These are phyloP conservation scores for Acacia crassicarpa DNA, from an alignment of 306 rosid species.

Conservation along the genomic window DNA sequence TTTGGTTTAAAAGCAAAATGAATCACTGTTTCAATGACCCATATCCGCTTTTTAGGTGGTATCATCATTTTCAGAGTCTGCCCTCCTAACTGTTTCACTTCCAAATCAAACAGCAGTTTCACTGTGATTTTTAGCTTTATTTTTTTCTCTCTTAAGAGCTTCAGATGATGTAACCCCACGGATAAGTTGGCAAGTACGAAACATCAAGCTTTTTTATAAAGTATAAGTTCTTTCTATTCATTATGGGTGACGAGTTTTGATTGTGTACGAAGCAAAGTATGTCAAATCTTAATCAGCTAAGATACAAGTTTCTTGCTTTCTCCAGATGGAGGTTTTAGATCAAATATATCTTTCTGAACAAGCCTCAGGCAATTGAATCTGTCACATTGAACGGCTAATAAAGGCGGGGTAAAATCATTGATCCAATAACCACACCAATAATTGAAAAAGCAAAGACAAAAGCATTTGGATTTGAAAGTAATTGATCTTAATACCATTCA, in stretches of 20 bases:
- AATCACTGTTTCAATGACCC: background rate
- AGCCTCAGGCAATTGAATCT: slow-evolving; percentile 25
- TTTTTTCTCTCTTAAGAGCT: background rate
- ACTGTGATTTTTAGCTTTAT: background rate
- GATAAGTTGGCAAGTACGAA: background rate
- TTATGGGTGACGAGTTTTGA: background rate
- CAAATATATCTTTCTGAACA: slow-evolving; percentile 24
- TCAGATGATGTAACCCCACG: background rate
- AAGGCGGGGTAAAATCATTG: slow-evolving; percentile 27
- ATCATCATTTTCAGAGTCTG: background rate
- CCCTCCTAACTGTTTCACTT: background rate
- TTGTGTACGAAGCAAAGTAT: slow-evolving; percentile 6
- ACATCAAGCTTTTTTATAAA: slow-evolving; percentile 6
- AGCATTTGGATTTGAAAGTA: background rate
- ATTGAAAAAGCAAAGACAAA: slow-evolving; percentile 23
- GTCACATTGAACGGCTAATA: slow-evolving; percentile 25
- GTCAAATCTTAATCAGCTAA: slow-evolving; percentile 23
- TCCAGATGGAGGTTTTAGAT: slow-evolving; percentile 5
- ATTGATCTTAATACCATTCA: slow-evolving; percentile 4
- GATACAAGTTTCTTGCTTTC: slow-evolving; percentile 24
- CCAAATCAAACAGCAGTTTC: background rate
- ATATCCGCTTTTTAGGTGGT: background rate
- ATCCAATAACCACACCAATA: slow-evolving; percentile 43
- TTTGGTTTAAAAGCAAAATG: background rate
- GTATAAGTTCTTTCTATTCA: background rate